Conservation (phyloP, 208 protist genomes). For the Balamuthia mandrillaris region DNA sequence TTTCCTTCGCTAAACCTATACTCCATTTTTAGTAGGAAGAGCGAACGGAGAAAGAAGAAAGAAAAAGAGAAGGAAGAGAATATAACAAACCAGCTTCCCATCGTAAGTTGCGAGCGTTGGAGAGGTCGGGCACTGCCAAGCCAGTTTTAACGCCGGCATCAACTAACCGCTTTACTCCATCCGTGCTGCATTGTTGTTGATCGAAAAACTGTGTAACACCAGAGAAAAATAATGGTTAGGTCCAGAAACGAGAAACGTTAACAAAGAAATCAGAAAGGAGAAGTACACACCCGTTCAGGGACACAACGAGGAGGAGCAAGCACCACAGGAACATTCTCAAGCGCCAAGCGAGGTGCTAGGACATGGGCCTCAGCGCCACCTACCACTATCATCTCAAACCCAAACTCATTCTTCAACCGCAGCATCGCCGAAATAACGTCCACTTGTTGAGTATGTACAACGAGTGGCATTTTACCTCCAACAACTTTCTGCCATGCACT, state of each 20-base stretch:
- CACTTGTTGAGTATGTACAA: not conserved
- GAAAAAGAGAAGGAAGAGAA: too few species aligned
- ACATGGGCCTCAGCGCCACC: not conserved
- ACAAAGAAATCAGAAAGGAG: not conserved
- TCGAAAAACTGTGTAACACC: not conserved
- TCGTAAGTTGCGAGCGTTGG: slow-evolving; percentile 12
- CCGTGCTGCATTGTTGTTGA: too few species aligned
- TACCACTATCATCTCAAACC: slow-evolving; percentile 12
- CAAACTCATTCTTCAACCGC: not conserved
- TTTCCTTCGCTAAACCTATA: not conserved
- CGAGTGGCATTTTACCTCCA: not conserved
- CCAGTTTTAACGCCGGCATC: not conserved
- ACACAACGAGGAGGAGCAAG: not conserved
- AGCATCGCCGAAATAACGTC: not conserved
- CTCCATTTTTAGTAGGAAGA: too few species aligned
- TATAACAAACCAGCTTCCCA: slow-evolving; percentile 31
- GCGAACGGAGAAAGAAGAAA: too few species aligned
- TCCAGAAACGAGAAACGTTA: not conserved
- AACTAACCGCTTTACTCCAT: not conserved
- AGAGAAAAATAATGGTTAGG: not conserved
- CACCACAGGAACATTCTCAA: not conserved
- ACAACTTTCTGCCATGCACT: not conserved
- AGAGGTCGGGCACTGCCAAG: not conserved
- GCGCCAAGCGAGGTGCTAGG: not conserved
- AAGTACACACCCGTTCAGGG: not conserved